These are phyloP conservation scores for Cucurbita pepo DNA, from an alignment of 306 rosid species.

Conservation along the genomic window DNA sequence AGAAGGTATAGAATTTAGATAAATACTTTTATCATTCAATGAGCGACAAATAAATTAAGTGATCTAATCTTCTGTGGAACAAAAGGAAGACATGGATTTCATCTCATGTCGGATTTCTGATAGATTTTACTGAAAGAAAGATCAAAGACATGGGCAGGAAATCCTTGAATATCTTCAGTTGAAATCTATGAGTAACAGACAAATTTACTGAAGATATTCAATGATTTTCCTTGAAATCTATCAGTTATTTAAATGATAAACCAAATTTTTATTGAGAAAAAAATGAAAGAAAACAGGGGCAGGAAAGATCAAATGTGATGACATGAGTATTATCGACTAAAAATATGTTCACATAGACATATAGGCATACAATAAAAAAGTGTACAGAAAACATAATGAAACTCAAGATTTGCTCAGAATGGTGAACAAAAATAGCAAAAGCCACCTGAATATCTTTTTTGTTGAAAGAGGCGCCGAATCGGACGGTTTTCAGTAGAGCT, in stretches of 20 bases:
- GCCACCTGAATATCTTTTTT: slow-evolving; percentile 42
- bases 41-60: neutral
- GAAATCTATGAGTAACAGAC: too few species aligned
- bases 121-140: neutral
- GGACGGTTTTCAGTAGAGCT: slow-evolving; percentile 51
- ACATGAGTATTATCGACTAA: neutral
- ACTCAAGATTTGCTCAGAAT: neutral
- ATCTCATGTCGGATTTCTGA: neutral
- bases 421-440: neutral
- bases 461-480: slow-evolving; percentile 49
- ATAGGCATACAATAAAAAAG: neutral
- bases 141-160: neutral
- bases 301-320: neutral
- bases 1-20: slow-evolving; percentile 1
- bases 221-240: too few species aligned
- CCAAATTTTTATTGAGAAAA: neutral
- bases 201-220: too few species aligned
- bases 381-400: neutral
- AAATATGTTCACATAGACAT: neutral
- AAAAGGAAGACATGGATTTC: too few species aligned
- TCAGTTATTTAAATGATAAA: neutral
- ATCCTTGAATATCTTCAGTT: neutral
- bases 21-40: neutral
- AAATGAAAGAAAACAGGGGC: neutral
- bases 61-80: neutral